A percentile compares a stretch with the other conserved stretches of the same genome.
Conservation (phyloP, 1,284 basidiomycete genomes). For the Pseudozyma hubeiensis region DNA sequence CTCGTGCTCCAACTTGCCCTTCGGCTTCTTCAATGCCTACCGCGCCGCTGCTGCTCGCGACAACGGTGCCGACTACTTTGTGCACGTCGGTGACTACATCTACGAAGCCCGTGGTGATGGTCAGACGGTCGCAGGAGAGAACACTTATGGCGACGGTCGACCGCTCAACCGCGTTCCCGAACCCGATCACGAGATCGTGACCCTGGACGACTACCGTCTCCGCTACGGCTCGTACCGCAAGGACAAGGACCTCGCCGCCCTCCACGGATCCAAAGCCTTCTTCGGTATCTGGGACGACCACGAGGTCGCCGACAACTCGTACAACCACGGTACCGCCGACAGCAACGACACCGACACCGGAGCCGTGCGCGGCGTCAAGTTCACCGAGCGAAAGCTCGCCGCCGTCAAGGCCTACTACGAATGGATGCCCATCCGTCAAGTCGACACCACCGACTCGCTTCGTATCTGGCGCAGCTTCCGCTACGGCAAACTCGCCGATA, state of each 20-base stretch:
- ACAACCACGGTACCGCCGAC: conserved; percentile 76
- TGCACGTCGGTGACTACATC: conserved; percentile 77
- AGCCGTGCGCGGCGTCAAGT: conserved; percentile 62
- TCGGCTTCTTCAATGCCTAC: conserved; percentile 79
- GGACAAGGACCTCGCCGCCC: conserved; percentile 43
- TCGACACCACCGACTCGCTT: conserved; percentile 75
- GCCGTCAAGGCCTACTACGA: conserved; percentile 77
- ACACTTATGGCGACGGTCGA: conserved; percentile 67
- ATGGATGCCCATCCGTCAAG: conserved; percentile 79
- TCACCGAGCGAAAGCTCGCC: conserved; percentile 76
- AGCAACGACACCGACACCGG: conserved; percentile 75
- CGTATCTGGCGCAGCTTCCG: conserved; percentile 76
- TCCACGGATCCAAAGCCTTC: conserved; percentile 35
- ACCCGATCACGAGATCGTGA: conserved; percentile 74
- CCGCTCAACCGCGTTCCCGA: conserved; percentile 65
- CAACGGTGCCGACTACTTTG: conserved; percentile 74
- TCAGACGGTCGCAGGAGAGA: conserved; percentile 27
- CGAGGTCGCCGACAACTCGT: conserved; percentile 76
- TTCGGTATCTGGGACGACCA: conserved; percentile 73
- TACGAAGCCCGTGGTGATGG: conserved; percentile 62
- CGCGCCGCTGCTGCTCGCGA: conserved; percentile 73
- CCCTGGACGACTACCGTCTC: conserved; percentile 76
- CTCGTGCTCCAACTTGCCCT: conserved; percentile 74
- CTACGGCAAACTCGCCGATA: conserved; percentile 52
- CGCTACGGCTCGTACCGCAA: conserved; percentile 74